Evolutionary conservation across 179 eudicot species (phyloP).

Genomic region (Silene vulgaris): DNA sequence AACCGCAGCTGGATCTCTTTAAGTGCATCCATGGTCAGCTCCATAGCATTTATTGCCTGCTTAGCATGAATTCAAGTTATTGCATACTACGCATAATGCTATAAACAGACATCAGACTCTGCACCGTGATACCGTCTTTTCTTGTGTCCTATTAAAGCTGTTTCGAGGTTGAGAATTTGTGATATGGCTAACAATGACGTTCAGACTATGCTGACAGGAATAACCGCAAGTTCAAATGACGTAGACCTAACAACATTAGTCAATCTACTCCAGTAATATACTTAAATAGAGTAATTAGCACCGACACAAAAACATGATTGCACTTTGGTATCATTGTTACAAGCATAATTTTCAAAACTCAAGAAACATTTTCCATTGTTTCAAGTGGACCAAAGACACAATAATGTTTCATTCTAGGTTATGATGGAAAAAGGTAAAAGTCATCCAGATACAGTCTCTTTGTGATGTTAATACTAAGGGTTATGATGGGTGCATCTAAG

Average conservation of each 20-base stretch:
- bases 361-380: too few relatives aligned
- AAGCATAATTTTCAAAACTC: too few relatives aligned
- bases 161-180: neutral
- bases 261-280: neutral
- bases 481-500: too few relatives aligned
- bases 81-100: neutral
- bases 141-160: neutral
- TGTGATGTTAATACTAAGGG: too few relatives aligned
- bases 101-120: neutral
- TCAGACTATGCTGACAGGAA: neutral
- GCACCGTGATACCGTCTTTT: neutral
- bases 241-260: neutral
- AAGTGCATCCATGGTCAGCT: conserved; percentile 86
- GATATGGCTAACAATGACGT: neutral
- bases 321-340: too few relatives aligned
- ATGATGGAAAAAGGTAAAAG: too few relatives aligned
- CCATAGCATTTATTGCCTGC: conserved; percentile 90
- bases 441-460: too few relatives aligned
- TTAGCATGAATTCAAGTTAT: conserved; percentile 3
- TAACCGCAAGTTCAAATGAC: neutral
- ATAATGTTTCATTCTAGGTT: too few relatives aligned
- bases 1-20: conserved; percentile 79
- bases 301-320: too few relatives aligned
- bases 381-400: too few relatives aligned
- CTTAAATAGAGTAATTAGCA: too few relatives aligned